Base-by-base conservation (phyloP, 2,329 filamentous ascomycete species). In the Alternaria incomplexa region DNA sequence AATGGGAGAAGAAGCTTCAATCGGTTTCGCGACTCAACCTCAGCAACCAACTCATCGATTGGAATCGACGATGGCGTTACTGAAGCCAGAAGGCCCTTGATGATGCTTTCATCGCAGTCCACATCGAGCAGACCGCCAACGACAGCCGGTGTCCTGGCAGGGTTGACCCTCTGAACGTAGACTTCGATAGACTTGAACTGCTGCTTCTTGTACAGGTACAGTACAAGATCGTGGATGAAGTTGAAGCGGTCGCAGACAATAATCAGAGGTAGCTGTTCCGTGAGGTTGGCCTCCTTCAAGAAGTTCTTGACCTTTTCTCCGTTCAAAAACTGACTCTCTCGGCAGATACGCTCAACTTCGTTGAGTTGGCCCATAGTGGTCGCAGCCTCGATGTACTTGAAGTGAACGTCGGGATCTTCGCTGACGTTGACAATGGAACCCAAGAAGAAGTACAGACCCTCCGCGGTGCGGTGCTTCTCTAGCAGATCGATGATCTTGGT, bases 191-290 rank as follows among this genome's bases (percentile, higher is more conserved):
- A 97, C 84, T 97, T 93, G 87, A 97, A 99, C 78, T 98, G 95
- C 82, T 99, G 95, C 83, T 97, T 97, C 86, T 98, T 96, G 85
- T 99, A 99, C 9, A 99, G 88, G 82, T 96, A 97, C 22, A 99
- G 87, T 47, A 99, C 93, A 76, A 99, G 83, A 76, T 99, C 96
- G 77, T 99, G 96, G 45, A 98, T 93, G 77, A 99, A 97, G 84
- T 98, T 97, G 87, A 96, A 97, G n/a, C 95, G 93, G 79, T 99
- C 96, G 83, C 96, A 99, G 62, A 99, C 93, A 73, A 98, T 97
- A 82, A 99, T 99, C 58, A 99, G 85, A 46, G 96, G 96, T 46
- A 99, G 87, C 83, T 97, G 95, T 81, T 99, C 96, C 2, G 91
- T 90, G 47, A 99, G 85, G 70, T 90, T 91, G 58, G 96, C 95